Base-by-base conservation (phyloP, 495 filamentous ascomycete genomes). In the Aspergillus funiculosus region DNA sequence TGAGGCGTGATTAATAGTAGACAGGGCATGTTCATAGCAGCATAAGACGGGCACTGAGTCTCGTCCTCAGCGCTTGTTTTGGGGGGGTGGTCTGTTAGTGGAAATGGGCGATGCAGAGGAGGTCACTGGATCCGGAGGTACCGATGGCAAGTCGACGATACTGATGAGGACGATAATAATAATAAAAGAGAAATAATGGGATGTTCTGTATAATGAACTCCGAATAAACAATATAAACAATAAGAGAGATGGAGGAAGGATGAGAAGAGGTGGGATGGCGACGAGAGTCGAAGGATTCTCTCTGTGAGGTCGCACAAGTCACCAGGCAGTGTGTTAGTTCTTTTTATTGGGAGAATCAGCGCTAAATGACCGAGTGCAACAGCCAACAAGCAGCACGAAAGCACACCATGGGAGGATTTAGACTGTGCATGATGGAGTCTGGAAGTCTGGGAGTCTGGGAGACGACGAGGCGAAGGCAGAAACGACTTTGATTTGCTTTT, bases 1-100 rank as follows among this genome's bases (percentile, higher is more conserved):
- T 48, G 46, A 28, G 22, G 19, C 29, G 39, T 32, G 43, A 37
- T 52, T 30, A 50, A 56, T 58, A 47, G 13, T 9, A 20, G 47
- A 52, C 49, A 57, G 60, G 36, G 59, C 68, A 72, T 70, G 52
- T 62, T 72, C 63, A 58, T 39, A 36, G 45, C 43, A 43, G 48
- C 56, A 53, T 59, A 11, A 46, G 44, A 53, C 52, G 29, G 63
- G 65, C 67, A 67, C 66, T 61, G 68, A 64, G 62, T 60, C 59
- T 50, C 54, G 46, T 53, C 61, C 61, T 61, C 65, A 71, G 66
- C 68, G 66, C 65, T 64, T 41, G 48, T 27, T 13, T 25, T 21
- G 25, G 19, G 28, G 27, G 22, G 29, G 32, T 4, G n/a, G n/a
- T n/a, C n/a, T n/a, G 37, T 28, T 32, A 43, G 40, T 13, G n/a